A percentile compares a stretch with the other conserved stretches of the same genome.
These are phyloP conservation scores for Pseudocercospora pini-densiflorae DNA, from an alignment of 2,329 filamentous ascomycete genomes.

Conservation along the genomic window DNA sequence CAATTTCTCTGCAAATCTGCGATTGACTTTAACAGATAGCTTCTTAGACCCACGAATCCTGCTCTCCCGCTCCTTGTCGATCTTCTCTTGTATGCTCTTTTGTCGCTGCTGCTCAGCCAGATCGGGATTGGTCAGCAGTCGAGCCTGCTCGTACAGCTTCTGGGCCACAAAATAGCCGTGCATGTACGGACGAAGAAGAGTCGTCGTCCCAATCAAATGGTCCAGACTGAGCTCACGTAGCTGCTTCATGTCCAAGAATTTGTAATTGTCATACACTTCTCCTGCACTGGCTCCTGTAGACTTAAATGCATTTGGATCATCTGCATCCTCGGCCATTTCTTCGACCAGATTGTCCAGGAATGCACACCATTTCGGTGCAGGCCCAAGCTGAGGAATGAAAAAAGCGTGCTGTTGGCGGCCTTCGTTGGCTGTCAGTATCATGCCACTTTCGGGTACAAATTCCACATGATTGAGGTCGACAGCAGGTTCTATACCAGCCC, in stretches of 20 bases:
- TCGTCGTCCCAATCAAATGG: slow-evolving; percentile 88
- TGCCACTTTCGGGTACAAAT: slow-evolving; percentile 89
- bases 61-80: slow-evolving; percentile 95
- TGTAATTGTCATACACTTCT: slow-evolving; percentile 98
- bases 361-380: slow-evolving; percentile 92
- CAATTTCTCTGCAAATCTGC: slow-evolving; percentile 67
- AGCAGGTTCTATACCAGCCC: slow-evolving; percentile 93
- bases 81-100: slow-evolving; percentile 91
- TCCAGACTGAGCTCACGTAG: slow-evolving; percentile 83
- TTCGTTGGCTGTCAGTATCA: slow-evolving; percentile 96
- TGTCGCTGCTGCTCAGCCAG: slow-evolving; percentile 90
- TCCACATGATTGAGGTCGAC: slow-evolving; percentile 95
- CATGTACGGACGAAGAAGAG: slow-evolving; percentile 93
- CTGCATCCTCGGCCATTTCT: slow-evolving; percentile 87
- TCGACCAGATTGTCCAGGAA: slow-evolving; percentile 98
- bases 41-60: slow-evolving; percentile 95
- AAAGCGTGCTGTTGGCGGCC: slow-evolving; percentile 94
- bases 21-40: slow-evolving; percentile 87
- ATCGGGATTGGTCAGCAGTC: slow-evolving; percentile 90
- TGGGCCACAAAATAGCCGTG: slow-evolving; percentile 98
- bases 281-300: slow-evolving; percentile 54
- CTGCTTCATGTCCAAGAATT: slow-evolving; percentile 90
- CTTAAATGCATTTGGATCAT: slow-evolving; percentile 63
- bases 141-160: slow-evolving; percentile 92
- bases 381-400: slow-evolving; percentile 90